Evolutionary conservation across 1,284 basidiomycete species (phyloP).

Genomic region (Schizopora paradoxa): DNA sequence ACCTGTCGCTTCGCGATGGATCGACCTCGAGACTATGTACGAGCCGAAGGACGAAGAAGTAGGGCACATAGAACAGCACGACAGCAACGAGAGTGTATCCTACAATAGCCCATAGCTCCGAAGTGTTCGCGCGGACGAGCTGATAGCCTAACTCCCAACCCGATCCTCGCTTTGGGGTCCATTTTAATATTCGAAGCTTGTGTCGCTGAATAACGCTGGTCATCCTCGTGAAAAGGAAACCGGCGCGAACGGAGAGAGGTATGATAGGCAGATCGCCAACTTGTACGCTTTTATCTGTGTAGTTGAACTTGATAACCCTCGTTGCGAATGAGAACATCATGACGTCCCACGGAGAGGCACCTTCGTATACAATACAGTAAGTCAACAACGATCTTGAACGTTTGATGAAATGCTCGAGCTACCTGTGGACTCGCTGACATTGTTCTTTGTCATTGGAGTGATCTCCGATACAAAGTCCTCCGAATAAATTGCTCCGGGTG

Average conservation of each 20-base stretch:
- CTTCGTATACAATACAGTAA: slow-evolving; percentile 20
- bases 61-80: slow-evolving; percentile 41
- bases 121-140: slow-evolving; percentile 23
- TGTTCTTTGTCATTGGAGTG: slow-evolving; percentile 53
- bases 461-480: slow-evolving; percentile 55
- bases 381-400: slow-evolving; percentile 25
- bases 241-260: slow-evolving; percentile 64
- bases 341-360: slow-evolving; percentile 51
- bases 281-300: slow-evolving; percentile 67
- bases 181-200: slow-evolving; percentile 42
- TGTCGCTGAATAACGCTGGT: slow-evolving; percentile 33
- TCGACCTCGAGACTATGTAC: slow-evolving; percentile 38
- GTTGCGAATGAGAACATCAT: slow-evolving; percentile 81
- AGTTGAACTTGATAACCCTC: slow-evolving; percentile 77
- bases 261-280: slow-evolving; percentile 83
- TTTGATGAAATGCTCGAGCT: slow-evolving; percentile 23
- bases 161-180: slow-evolving; percentile 43
- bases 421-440: slow-evolving; percentile 60
- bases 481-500: slow-evolving; percentile 67
- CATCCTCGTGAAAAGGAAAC: slow-evolving; percentile 50
- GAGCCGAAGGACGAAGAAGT: slow-evolving; percentile 40
- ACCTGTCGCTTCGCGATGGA: slow-evolving; percentile 17
- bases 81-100: slow-evolving; percentile 36
- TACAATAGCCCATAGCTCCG: slow-evolving; percentile 26
- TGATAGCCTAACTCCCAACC: slow-evolving; percentile 50